Evolutionary conservation across 106 monocot species (phyloP).

Genomic region (Hemerocallis citrina): DNA sequence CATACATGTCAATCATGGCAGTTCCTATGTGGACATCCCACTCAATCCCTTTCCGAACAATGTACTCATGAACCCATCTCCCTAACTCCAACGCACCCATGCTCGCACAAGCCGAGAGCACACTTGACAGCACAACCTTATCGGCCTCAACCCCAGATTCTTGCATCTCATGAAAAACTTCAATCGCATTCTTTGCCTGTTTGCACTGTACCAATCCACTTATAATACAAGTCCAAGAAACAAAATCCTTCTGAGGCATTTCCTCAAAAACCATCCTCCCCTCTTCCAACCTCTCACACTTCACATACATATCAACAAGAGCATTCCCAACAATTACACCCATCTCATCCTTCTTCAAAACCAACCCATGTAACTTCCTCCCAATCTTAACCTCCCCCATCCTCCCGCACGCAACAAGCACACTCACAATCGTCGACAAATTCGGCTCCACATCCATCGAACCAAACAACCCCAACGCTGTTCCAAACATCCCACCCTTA

Average conservation of each 20-base stretch:
- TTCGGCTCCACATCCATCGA: conserved; percentile 61
- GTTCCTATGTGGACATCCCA: conserved; percentile 58
- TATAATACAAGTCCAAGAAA: conserved; percentile 66
- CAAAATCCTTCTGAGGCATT: conserved; percentile 31
- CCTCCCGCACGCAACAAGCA: conserved; percentile 50
- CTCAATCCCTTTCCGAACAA: conserved; percentile 32
- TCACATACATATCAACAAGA: conserved; percentile 70
- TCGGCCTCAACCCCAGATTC: conserved; percentile 44
- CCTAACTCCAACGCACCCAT: conserved; percentile 46
- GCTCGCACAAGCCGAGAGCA: conserved; percentile 73
- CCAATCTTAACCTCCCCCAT: conserved; percentile 21
- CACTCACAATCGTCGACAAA: conserved; percentile 39
- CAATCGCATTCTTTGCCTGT: conserved; percentile 39
- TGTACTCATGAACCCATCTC: conserved; percentile 57
- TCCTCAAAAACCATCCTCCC: conserved; percentile 36
- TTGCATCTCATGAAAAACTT: conserved; percentile 39
- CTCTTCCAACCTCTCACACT: conserved; percentile 39
- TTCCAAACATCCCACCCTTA: conserved; percentile 31
- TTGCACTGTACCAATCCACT: conserved; percentile 42
- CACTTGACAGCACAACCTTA: conserved; percentile 48
- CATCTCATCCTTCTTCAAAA: conserved; percentile 22
- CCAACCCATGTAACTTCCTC: conserved; percentile 38
- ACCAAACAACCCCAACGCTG: conserved; percentile 36
- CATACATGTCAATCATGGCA: conserved; percentile 67
- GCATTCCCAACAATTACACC: conserved; percentile 32